phyloP scores from a whole-genome alignment of 2,329 filamentous ascomycete species.

The Bipolaris sorokiniana region DNA sequence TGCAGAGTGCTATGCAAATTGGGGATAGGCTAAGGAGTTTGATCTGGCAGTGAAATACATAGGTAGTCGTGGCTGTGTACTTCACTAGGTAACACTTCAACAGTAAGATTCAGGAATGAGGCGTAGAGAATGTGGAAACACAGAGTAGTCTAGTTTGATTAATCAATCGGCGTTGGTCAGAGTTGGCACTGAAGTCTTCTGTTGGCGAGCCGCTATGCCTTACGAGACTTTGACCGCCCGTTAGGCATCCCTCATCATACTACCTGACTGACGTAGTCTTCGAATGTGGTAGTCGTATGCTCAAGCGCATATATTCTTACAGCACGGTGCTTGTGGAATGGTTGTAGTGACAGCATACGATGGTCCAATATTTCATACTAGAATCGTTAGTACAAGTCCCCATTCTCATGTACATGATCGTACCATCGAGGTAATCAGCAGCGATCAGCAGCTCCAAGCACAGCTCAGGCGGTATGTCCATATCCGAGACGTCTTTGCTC shows the following conservation, averaged over 20 bases:
- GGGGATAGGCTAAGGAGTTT: constrained; percentile 10
- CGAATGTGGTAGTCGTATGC: not conserved
- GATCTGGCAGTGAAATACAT: not conserved
- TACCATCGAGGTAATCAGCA: constrained; percentile 70
- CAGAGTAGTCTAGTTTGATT: not conserved
- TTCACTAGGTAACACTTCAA: not conserved
- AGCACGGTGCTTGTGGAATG: not conserved
- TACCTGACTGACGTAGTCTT: not conserved
- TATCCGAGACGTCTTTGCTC: constrained; percentile 74
- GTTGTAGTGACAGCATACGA: not conserved
- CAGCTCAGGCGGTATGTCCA: constrained; percentile 79
- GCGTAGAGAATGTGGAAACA: not conserved
- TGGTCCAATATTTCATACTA: constrained; percentile 1
- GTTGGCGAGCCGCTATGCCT: not conserved
- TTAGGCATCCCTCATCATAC: not conserved
- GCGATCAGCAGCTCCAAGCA: constrained; percentile 79
- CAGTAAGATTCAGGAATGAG: not conserved
- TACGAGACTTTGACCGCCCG: not conserved
- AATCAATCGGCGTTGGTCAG: not conserved
- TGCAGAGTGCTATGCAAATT: constrained; percentile 16
- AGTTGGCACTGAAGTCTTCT: not conserved
- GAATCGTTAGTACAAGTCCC: not conserved
- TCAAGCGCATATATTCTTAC: not conserved
- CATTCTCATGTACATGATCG: not conserved
- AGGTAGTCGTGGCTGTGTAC: not conserved